Evolutionary conservation across 768 basidiomycete species (phyloP), one percentile per base, ranked within the genome.

Genomic region (Sistotremastrum suecicum): DNA sequence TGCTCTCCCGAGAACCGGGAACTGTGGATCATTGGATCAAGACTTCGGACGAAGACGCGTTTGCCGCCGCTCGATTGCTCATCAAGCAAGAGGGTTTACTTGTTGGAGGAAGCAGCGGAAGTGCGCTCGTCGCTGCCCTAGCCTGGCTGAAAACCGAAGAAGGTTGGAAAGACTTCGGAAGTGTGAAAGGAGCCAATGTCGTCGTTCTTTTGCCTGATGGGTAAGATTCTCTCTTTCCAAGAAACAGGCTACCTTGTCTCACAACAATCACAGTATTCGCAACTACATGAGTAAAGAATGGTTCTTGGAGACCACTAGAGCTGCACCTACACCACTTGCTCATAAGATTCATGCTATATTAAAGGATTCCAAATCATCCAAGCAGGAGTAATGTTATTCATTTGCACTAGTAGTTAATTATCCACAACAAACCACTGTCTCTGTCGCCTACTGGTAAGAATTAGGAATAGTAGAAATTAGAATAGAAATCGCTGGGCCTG

Each of bases 251-350:
- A 43, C 36, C 10, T 45, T 45, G 12, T 43, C 20, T 46, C 28
- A 46, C 31, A 37, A n/a, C 29, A 32, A 11, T 35, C 42, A 29
- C 51, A 89, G 91, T 1, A 79, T 95, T 45, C 75, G 90, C 53
- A 94, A 94, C 60, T 94, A 94, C 58, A 91, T 94, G 78, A 83
- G 83, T 65, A 92, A 90, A 57, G 74, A 80, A 7, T 94, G 90
- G 90, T 92, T 92, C 65, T 62, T 89, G 50, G 68, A 79, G 50
- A 75, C 78, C 4, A 60, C 81, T 52, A 61, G 70, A 37, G 61
- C 68, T 0, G 71, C 75, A 48, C 71, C 74, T 0, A 71, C 80
- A 3, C 65, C 71, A 4, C 64, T 80, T 33, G 71, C 76, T 12
- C 58, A 60, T 3, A 58, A 59, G 29, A 80, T 84, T 51, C 58